Base-by-base conservation (phyloP, 2,329 filamentous ascomycete species). In the Hypoxylon sp. region DNA sequence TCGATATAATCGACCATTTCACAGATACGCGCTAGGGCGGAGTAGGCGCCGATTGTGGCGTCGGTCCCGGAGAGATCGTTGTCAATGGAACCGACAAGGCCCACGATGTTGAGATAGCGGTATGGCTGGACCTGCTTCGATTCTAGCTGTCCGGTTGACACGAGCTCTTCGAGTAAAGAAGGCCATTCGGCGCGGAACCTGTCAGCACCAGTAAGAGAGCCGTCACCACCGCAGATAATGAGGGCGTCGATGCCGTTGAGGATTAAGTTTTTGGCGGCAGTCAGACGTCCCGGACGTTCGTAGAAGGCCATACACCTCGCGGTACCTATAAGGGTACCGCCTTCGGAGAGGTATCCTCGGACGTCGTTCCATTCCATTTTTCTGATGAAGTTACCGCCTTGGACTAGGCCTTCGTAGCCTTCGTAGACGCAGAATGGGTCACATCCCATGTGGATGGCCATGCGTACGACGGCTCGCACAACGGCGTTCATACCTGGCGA, bases 61-160 rank as follows among this genome's bases (percentile, higher is more conserved):
- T 99, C 96, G 11, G 96, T 99, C 72, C 94, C 94, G 55, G 95
- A 97, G 82, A 99, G 92, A 79, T 99, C 96, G 79, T 99, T 99
- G 86, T 99, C 96, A 78, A 99, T 99, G 60, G 94, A 97, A 64
- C 96, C 96, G 30, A 99, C 96, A 57, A 98, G 85, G 53, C 96
- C 96, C 60, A 98, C 95, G 73, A 99, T 97, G 82, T 98, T 99
- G 77, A 99, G 88, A 74, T 97, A 90, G 77, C 88, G 87, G 85
- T 94, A 97, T 1, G 92, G 92, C 50, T 89, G 85, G 66, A 93
- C 83, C 78, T 97, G 91, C 63, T 91, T 88, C 48, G 84, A 77
- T 6, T 89, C 91, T 75, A 98, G 85, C 77, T 95, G 87, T 59
- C 90, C 90, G 2, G 82, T 92, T 55, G 88, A 79, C 37, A 98